Evolutionary conservation across 257 asterid genomes (phyloP), one percentile per base, ranked within the genome.

Genomic region (Solanum verrucosum): DNA sequence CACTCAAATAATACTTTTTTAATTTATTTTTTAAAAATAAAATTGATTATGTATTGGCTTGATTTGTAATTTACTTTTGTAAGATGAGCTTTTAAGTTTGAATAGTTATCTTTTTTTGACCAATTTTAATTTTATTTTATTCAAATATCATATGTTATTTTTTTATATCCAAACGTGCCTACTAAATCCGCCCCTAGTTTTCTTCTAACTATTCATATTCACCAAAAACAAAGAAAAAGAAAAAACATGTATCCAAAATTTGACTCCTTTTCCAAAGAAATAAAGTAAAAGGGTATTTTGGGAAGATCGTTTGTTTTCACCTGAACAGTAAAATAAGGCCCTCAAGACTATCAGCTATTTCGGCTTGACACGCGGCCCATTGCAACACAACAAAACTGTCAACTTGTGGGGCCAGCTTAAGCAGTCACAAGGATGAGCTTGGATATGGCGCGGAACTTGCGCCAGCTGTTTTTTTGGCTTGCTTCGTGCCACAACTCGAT

Each of bases 381-480:
- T 27, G 6, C 29, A 44, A 16, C 20, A 10, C 25, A 81, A 46
- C 42, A 81, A 78, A 33, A 81, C 42, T 8, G 70, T 49, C 11
- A 44, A 8, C 27, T 6, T 5, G 12, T 72, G 37, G 23, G 9
- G 1, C 21, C 27, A 38, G 44, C 44, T 38, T 38, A 38, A 38
- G 44, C 46, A 44, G 70, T 44, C 49, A 70, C 83, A 35, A 35
- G 82, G 71, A 72, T 6, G 40, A 34, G 74, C 25, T 65, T 78
- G 21, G 79, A 87, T 59, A 60, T 44, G 38, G 34, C 20, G 65
- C 21, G 33, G 29, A 65, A 83, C 83, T 40, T 25, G 88, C 63
- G 87, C 63, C 89, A 87, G 87, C 87, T 87, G 86, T 13, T 38
- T 35, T 46, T 65, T 60, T 83, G n/a, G 52, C 42, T 59, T n/a